These are phyloP conservation scores for Biscutella auriculata DNA, from an alignment of 441 rosid genomes.

Conservation along the genomic window DNA sequence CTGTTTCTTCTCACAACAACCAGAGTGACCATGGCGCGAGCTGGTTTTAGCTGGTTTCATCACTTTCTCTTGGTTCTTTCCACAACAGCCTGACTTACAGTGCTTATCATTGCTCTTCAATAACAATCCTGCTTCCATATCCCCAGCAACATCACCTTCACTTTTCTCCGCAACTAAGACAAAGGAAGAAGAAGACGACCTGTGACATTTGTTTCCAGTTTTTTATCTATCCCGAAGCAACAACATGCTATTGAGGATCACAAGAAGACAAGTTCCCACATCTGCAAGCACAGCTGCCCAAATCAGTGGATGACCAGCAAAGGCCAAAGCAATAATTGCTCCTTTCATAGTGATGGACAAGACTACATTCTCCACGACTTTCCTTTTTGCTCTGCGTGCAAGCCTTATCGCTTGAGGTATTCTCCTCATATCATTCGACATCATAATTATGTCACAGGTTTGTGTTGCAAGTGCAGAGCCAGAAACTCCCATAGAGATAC, in stretches of 20 bases:
- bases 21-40: slow-evolving; percentile 9
- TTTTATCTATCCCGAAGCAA: slow-evolving; percentile 36
- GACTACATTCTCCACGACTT: slow-evolving; percentile 52
- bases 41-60: slow-evolving; percentile 1
- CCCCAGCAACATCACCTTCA: slow-evolving; percentile 12
- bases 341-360: slow-evolving; percentile 48
- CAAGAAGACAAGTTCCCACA: slow-evolving; percentile 73
- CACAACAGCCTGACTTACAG: slow-evolving; percentile 24
- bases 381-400: slow-evolving; percentile 43
- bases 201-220: slow-evolving; percentile 22
- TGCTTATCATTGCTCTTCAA: slow-evolving; percentile 14
- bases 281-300: slow-evolving; percentile 91
- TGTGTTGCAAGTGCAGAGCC: slow-evolving; percentile 88
- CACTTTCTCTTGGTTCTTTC: slow-evolving; percentile 6
- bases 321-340: slow-evolving; percentile 51
- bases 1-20: slow-evolving; percentile 18
- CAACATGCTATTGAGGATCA: slow-evolving; percentile 73
- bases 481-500: slow-evolving; percentile 90
- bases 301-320: slow-evolving; percentile 69
- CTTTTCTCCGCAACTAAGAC: neutral
- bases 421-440: slow-evolving; percentile 80
- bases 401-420: slow-evolving; percentile 67
- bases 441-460: slow-evolving; percentile 61
- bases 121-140: slow-evolving; percentile 22
- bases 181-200: neutral